These are phyloP conservation scores for Limonium bicolor DNA, from an alignment of 148 eudicot species.

Conservation along the genomic window DNA sequence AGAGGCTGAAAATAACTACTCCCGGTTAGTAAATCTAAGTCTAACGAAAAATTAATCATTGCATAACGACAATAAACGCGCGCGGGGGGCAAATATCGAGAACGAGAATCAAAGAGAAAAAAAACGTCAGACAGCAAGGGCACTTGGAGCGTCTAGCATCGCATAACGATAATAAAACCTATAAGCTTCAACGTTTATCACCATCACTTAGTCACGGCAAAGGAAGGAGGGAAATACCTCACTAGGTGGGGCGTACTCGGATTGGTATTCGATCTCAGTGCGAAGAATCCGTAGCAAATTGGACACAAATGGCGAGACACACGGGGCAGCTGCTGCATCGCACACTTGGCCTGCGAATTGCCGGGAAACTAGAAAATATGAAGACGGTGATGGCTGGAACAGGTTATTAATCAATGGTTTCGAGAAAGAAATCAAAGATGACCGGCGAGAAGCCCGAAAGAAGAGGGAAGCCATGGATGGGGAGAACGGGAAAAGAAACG, in stretches of 20 bases:
- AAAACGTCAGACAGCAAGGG: too few species aligned
- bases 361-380: not conserved
- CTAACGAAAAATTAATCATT: too few species aligned
- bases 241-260: slow-evolving; percentile 24
- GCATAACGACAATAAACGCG: too few species aligned
- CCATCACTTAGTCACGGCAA: too few species aligned
- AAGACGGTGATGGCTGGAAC: not conserved
- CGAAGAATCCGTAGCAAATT: slow-evolving; percentile 29
- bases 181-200: too few species aligned
- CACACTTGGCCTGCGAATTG: not conserved
- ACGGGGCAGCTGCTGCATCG: slow-evolving; percentile 9
- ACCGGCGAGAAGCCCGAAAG: slow-evolving; percentile 10
- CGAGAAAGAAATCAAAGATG: slow-evolving; percentile 8
- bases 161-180: too few species aligned
- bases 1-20: too few species aligned
- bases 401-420: not conserved
- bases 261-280: slow-evolving; percentile 23
- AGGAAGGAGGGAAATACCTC: slow-evolving; percentile 7
- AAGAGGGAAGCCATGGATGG: slow-evolving; percentile 24
- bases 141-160: too few species aligned
- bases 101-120: too few species aligned
- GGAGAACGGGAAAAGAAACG: too few species aligned
- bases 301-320: slow-evolving; percentile 27
- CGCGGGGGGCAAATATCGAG: too few species aligned
- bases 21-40: too few species aligned